These are phyloP conservation scores for Termitomyces sp. DNA, from an alignment of 768 basidiomycete species.

Conservation along the genomic window DNA sequence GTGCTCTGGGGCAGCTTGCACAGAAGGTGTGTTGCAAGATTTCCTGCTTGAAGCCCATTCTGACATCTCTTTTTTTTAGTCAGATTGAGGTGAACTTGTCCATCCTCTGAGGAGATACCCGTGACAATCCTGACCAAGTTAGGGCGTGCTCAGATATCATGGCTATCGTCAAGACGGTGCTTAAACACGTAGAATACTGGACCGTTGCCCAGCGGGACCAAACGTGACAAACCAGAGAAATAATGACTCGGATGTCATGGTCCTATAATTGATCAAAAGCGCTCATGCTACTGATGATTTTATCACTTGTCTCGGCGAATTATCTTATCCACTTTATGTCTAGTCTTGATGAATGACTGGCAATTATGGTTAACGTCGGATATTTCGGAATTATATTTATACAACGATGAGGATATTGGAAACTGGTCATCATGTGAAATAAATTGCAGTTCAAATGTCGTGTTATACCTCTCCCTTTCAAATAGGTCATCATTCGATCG, in stretches of 20 bases:
- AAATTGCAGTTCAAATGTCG: neutral
- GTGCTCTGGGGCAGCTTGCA: conserved; percentile 43
- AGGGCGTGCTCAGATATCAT: conserved; percentile 34
- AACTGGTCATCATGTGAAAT: neutral
- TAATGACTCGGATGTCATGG: conserved; percentile 6
- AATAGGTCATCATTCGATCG: no score
- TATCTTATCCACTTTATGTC: neutral
- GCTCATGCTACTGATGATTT: no score
- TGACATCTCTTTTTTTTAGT: neutral
- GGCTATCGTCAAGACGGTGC: conserved; percentile 30
- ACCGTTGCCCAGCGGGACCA: conserved; percentile 31
- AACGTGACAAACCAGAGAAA: conserved; percentile 13
- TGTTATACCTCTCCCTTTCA: neutral
- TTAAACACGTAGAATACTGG: conserved; percentile 42
- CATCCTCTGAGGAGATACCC: conserved; percentile 53
- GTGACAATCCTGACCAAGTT: conserved; percentile 43
- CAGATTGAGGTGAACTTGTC: conserved; percentile 52
- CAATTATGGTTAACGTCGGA: neutral
- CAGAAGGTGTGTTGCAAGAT: conserved; percentile 38
- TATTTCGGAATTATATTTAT: neutral
- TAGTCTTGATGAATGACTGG: neutral
- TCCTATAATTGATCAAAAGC: no score
- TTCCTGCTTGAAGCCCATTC: conserved; percentile 9
- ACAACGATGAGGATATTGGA: no score
- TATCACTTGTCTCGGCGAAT: neutral